Evolutionary conservation across 176 grass and related monocot species (phyloP).

Genomic region (Dactylis glomerata): DNA sequence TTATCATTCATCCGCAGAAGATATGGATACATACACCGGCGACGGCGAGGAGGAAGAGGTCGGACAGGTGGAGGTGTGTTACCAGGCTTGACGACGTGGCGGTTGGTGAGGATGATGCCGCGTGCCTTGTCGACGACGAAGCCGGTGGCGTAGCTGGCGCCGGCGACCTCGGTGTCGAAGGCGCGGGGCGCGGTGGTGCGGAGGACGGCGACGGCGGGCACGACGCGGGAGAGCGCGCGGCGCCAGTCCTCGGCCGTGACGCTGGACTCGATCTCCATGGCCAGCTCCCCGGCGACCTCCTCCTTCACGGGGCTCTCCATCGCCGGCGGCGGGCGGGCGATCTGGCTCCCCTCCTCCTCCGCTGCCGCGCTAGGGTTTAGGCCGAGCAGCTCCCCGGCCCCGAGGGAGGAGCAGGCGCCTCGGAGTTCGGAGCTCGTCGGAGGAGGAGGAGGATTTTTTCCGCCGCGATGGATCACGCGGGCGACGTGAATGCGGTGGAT

Average conservation of each 20-base stretch:
- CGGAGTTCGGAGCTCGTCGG: not conserved
- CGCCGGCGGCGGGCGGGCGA: conserved; percentile 6
- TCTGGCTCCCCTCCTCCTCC: not conserved
- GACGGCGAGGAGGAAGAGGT: not conserved
- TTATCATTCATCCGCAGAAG: conserved; percentile 17
- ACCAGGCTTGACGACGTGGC: conserved; percentile 97
- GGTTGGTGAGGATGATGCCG: conserved; percentile 97
- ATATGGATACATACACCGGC: not conserved
- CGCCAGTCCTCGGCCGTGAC: conserved; percentile 96
- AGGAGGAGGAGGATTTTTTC: not conserved
- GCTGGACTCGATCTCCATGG: conserved; percentile 72
- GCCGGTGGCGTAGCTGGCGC: conserved; percentile 94
- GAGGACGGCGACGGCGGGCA: conserved; percentile 91
- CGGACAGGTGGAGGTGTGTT: not conserved
- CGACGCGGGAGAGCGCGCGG: conserved; percentile 69
- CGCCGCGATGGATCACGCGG: conserved; percentile 2
- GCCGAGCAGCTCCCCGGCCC: not conserved
- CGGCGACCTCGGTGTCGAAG: conserved; percentile 91
- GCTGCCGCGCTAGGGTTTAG: conserved; percentile 41
- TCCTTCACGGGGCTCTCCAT: conserved; percentile 57
- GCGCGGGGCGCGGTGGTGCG: conserved; percentile 87
- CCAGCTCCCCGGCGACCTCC: conserved; percentile 50
- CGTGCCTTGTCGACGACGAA: conserved; percentile 93
- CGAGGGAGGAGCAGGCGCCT: not conserved
- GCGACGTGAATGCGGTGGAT: conserved; percentile 10